Evolutionary conservation across 139 green algal genomes (phyloP), one percentile per base, ranked within the genome.

Genomic region (Coelastrella sp.): DNA sequence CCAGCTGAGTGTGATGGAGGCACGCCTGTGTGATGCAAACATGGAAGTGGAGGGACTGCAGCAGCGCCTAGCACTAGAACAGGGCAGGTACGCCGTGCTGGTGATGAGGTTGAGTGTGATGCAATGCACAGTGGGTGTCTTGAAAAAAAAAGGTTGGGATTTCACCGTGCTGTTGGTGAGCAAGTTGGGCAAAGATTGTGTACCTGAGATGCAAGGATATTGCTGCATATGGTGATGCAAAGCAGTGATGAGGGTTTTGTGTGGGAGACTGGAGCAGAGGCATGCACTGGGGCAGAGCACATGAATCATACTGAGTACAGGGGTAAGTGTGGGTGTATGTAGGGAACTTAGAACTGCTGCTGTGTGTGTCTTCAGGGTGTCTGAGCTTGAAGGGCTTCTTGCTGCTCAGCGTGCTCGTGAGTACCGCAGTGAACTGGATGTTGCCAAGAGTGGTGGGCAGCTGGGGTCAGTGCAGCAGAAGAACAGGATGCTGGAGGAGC

Each of bases 351-450:
- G n/a, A n/a, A n/a, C 10, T 80, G 74, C 20, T 80, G 74, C 4
- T 80, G 25, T 80, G 10, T 72, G 63, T 72, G 63, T 72, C 9
- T 15, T 14, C 25, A 80, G 74, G 14, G 74, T 80, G 10, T 57
- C 25, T 8, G 93, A 97, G 93, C 92, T 97, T 88, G 95, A 97
- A 92, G 90, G 92, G 0, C 92, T 97, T 90, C 90, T 97, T 76
- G 92, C 92, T 25, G 87, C 92, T 35, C 95, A 95, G 83, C 92
- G 95, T 10, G 94, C 91, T 6, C 86, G 91, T 0, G 94, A 97
- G 92, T 96, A 93, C 85, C 92, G 93, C 66, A 80, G 66, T 19
- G 89, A 94, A 14, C 60, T 95, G 12, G 91, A 92, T 76, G 78
- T 27, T 12, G 90, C 92, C 78, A 81, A 89, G 22, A 84, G 79